A percentile compares a stretch with the other conserved stretches of the same genome.
These are phyloP conservation scores for Wickerhamiella qilinensis DNA, from an alignment of 805 yeast species.

Conservation along the genomic window DNA sequence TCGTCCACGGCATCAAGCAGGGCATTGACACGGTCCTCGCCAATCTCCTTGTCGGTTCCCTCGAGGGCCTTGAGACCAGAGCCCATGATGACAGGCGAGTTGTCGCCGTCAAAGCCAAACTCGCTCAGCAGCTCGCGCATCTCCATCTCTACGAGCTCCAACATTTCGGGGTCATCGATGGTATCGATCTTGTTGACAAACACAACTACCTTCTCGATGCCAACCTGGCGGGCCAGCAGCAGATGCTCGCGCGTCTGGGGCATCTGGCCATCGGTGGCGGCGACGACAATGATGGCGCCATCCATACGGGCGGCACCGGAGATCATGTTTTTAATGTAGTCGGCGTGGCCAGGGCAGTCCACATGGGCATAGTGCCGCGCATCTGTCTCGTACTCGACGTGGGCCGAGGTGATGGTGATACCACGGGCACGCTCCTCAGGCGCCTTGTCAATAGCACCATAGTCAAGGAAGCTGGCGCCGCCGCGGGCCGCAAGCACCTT, in stretches of 20 bases:
- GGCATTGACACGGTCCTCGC: conserved; percentile 66
- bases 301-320: conserved; percentile 99
- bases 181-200: conserved; percentile 97
- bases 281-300: conserved; percentile 98
- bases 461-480: conserved; percentile 88
- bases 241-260: conserved; percentile 99
- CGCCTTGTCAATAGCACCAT: conserved; percentile 85
- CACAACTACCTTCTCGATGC: conserved; percentile 94
- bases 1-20: conserved; percentile 86
- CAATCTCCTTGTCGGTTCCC: conserved; percentile 77
- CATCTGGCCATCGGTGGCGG: conserved; percentile 99
- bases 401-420: conserved; percentile 95
- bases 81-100: conserved; percentile 96
- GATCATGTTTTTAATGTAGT: conserved; percentile 97
- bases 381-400: conserved; percentile 90
- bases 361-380: conserved; percentile 96
- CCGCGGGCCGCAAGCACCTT: conserved; percentile 78
- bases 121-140: conserved; percentile 88
- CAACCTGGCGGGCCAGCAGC: conserved; percentile 97
- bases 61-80: conserved; percentile 96
- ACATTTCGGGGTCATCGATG: conserved; percentile 96
- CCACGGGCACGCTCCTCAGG: conserved; percentile 99
- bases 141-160: conserved; percentile 99
- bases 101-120: conserved; percentile 96
- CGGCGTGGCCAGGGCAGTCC: conserved; percentile 98